Base-by-base conservation (phyloP, 345 rosid genomes). In the Turnera subulata region DNA sequence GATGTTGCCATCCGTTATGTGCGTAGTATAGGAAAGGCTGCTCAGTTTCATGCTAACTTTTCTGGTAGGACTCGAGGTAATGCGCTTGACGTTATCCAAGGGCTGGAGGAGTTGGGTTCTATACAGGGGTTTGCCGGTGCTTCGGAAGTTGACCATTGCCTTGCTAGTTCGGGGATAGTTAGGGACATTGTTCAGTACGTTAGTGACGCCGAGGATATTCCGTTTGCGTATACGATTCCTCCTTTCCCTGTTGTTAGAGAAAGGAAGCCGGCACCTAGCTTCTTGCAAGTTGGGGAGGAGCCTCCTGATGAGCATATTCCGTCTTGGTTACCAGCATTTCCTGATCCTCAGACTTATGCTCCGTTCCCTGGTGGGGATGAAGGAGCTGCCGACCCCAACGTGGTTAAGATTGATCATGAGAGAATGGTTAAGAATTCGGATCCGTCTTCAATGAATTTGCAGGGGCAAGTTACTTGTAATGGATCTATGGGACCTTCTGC, bases 271-370 rank as follows among this genome's bases (percentile, higher is more conserved):
- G 61, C 56, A 17, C 71, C 75, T 33, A 81, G 82, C 53, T 88
- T 84, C 73, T 58, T 48, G 40, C 78, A 58, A 63, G 71, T 68
- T 66, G 89, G 87, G 24, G 75, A 51, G 69, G 82, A 81, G 35
- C 35, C 35, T 4, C 35, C 35, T 8, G 35, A 29, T 4, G 35
- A 29, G 47, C 86, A 91, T 49, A 86, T 89, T 51, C 96, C 98
- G 4, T 63, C 55, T 67, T 91, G 98, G 96, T 70, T 91, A 70
- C 93, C 89, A 53, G 50, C 74, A 40, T 86, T 88, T 61, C 95
- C 96, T 3, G 79, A 68, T 70, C 75, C 85, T 3, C 62, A 72
- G 40, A 59, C 75, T 33, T 65, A 63, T 57, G 47, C 61, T 66
- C 76, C 13, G 22, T 58, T 64, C 51, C 68, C 66, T 40, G 63